Conservation (phyloP, 2,329 filamentous ascomycete genomes). For the Ustulina deusta region DNA sequence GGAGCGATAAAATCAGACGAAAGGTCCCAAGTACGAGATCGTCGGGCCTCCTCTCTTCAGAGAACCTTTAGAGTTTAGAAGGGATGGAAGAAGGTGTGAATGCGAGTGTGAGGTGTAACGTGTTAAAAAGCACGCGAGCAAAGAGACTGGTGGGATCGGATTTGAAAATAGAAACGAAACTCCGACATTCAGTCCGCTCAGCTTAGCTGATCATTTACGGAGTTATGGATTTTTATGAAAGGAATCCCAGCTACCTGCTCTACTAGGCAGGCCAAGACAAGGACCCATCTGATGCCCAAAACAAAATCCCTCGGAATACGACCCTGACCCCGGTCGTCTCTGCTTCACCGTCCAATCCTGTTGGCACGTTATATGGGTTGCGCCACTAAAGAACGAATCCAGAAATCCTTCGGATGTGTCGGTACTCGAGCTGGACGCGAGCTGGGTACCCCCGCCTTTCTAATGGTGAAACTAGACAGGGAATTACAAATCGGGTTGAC, state of each 20-base stretch:
- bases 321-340: constrained; percentile 33
- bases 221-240: constrained; percentile 24
- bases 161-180: constrained; percentile 35
- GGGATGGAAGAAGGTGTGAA: constrained; percentile 3
- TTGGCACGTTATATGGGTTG: constrained; percentile 24
- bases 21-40: background rate
- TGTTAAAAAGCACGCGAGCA: constrained; percentile 21
- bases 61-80: constrained; percentile 8
- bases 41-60: background rate
- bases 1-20: background rate
- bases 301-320: constrained; percentile 32
- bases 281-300: constrained; percentile 23
- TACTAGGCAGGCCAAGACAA: constrained; percentile 25
- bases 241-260: constrained; percentile 12
- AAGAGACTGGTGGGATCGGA: constrained; percentile 17
- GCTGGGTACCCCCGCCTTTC: constrained; percentile 16
- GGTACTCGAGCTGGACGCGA: constrained; percentile 25
- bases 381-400: constrained; percentile 28
- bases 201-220: constrained; percentile 14
- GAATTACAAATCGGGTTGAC: constrained; percentile 30
- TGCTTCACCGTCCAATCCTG: constrained; percentile 30
- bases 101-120: constrained; percentile 12
- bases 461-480: constrained; percentile 15
- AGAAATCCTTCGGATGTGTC: constrained; percentile 38
- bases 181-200: constrained; percentile 14